Percentiles rank a stretch among this genome's conserved stretches.
These are phyloP conservation scores for Trichoderma endophyticum DNA, from an alignment of 2,329 filamentous ascomycete species.

Conservation along the genomic window DNA sequence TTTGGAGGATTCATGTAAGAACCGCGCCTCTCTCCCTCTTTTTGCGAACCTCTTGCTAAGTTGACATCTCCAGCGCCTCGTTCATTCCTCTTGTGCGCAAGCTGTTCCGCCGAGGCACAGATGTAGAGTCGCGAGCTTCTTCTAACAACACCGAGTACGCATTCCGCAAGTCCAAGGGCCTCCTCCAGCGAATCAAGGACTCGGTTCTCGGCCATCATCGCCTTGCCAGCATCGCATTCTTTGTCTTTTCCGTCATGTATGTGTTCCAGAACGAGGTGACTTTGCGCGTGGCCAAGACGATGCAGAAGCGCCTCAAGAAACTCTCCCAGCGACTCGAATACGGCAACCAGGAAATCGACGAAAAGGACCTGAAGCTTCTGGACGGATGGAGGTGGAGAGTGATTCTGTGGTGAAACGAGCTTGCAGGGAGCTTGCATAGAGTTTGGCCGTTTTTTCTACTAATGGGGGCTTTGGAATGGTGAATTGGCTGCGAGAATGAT, in stretches of 20 bases:
- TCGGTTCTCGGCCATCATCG: constrained; percentile 41
- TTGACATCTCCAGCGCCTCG: constrained; percentile 38
- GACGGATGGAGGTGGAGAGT: constrained; percentile 58
- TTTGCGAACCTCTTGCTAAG: not conserved
- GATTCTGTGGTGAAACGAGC: constrained; percentile 36
- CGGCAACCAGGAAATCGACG: constrained; percentile 44
- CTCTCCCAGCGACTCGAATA: constrained; percentile 47
- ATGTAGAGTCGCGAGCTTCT: constrained; percentile 36
- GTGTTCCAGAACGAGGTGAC: constrained; percentile 59
- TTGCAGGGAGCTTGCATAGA: not conserved
- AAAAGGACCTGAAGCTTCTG: constrained; percentile 48
- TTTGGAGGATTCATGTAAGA: constrained; percentile 52
- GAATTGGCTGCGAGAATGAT: not conserved
- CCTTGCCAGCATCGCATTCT: constrained; percentile 49
- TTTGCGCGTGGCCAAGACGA: constrained; percentile 51
- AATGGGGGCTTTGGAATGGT: not conserved
- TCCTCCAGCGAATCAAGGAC: constrained; percentile 49
- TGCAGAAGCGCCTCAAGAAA: constrained; percentile 48
- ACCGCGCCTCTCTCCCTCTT: not conserved
- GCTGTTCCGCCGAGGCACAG: constrained; percentile 46
- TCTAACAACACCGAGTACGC: constrained; percentile 58
- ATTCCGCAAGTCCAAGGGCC: constrained; percentile 48
- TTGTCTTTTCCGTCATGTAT: constrained; percentile 56
- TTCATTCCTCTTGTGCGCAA: constrained; percentile 52
- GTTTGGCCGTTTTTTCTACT: constrained; percentile 4